These are phyloP conservation scores for Ceratocystis smalleyi DNA, from an alignment of 2,329 filamentous ascomycete species.

Conservation along the genomic window DNA sequence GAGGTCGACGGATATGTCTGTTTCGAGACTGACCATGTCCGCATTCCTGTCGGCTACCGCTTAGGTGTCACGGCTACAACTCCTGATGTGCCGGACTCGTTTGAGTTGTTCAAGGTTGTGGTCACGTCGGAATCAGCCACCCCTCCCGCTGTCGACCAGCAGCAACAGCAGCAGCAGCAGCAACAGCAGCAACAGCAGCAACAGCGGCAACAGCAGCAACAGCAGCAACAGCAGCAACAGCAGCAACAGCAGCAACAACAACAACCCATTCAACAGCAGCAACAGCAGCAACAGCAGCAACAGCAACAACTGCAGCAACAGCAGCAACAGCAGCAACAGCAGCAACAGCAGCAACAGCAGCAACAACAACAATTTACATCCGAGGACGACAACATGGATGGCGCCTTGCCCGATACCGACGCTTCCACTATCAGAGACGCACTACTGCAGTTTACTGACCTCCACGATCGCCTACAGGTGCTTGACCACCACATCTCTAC, in stretches of 20 bases:
- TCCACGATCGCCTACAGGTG: slow-evolving; percentile 68
- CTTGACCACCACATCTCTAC: slow-evolving; percentile 53
- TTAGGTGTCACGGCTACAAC: slow-evolving; percentile 81
- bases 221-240: slow-evolving; percentile 22
- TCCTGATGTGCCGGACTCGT: slow-evolving; percentile 82
- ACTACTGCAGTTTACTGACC: slow-evolving; percentile 58
- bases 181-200: slow-evolving; percentile 16
- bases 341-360: slow-evolving; percentile 24
- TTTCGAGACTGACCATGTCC: slow-evolving; percentile 69
- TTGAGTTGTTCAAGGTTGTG: slow-evolving; percentile 79
- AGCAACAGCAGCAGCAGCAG: slow-evolving; percentile 9
- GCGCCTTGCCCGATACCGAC: slow-evolving; percentile 32
- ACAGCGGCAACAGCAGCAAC: slow-evolving; percentile 20
- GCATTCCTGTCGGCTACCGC: slow-evolving; percentile 63
- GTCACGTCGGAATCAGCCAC: slow-evolving; percentile 43
- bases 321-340: slow-evolving; percentile 22
- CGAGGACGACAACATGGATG: slow-evolving; percentile 24
- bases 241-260: slow-evolving; percentile 25
- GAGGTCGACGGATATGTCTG: slow-evolving; percentile 65
- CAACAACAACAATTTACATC: slow-evolving; percentile 18
- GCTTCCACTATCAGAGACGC: slow-evolving; percentile 35
- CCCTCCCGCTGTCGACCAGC: slow-evolving; percentile 21
- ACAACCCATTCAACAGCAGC: slow-evolving; percentile 23
- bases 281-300: slow-evolving; percentile 19
- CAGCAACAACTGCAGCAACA: slow-evolving; percentile 23